Evolutionary conservation across 2,329 filamentous ascomycete genomes (phyloP), one percentile per base, ranked within the genome.

Genomic region (Eutypa lata): DNA sequence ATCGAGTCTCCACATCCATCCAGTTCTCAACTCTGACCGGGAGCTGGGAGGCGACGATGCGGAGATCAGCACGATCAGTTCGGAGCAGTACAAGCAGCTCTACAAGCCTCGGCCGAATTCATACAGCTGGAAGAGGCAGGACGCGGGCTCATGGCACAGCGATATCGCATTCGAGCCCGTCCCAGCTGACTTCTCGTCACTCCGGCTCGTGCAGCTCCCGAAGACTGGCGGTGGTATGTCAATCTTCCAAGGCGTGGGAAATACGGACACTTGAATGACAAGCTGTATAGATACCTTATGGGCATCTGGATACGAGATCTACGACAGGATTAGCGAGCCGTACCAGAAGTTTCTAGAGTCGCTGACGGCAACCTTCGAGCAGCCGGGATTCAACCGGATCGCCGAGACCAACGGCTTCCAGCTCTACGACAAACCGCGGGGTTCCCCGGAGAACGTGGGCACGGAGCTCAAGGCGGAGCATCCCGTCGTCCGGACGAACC

Each of bases 401-500:
- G 78, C 79, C 11, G 67, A 68, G 47, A 67, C 74, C 10, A 68
- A 79, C 1, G 78, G 78, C 10, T 73, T 76, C 58, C 72, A 73
- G 3, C 64, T 79, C 8, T 70, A 74, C 26, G 68, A 73, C 8
- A 71, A 64, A 3, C 59, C 73, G 50, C 72, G 80, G 7, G 83
- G 83, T 1, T 78, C 78, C 1, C 81, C 81, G 1, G 70, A 83
- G 53, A 87, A 87, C 58, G 70, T 79, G 19, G 83, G 83, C 42
- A 68, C 69, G 3, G 72, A 75, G 22, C 71, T 86, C 35, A 67
- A 65, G 40, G 76, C 82, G 0, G 70, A 74, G 2, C 78, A 81
- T 60, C 81, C 81, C 1, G 68, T 84, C 2, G 71, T 84, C 42
- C 75, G 83, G 2, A 85, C 82, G 5, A 86, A 86, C 60, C 83